Evolutionary conservation across 2,329 filamentous ascomycete genomes (phyloP).

Genomic region (Trichoderma lentiforme): DNA sequence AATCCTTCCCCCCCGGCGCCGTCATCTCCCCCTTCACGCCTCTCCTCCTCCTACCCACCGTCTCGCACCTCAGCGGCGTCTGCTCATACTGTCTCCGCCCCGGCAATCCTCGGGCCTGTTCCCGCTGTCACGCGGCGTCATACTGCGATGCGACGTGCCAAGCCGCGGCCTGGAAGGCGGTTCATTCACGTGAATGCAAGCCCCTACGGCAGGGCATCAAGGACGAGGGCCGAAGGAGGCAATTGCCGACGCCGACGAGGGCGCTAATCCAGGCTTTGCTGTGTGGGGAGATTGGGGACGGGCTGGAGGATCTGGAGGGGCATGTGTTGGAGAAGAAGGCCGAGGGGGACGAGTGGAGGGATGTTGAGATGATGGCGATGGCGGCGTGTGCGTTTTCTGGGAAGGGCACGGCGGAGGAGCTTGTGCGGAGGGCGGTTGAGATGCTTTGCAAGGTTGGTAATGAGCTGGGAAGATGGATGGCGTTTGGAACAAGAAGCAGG

Average conservation of each 20-base stretch:
- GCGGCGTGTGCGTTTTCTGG: conserved; percentile 42
- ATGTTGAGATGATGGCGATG: conserved; percentile 49
- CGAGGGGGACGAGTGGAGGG: conserved; percentile 38
- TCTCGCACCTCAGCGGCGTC: conserved; percentile 37
- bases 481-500: neutral
- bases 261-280: conserved; percentile 52
- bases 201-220: conserved; percentile 34
- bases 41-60: conserved; percentile 47
- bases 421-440: conserved; percentile 41
- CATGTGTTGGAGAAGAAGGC: conserved; percentile 42
- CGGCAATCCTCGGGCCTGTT: conserved; percentile 41
- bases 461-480: neutral
- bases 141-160: conserved; percentile 58
- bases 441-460: conserved; percentile 51
- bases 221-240: conserved; percentile 22
- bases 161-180: conserved; percentile 48
- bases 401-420: conserved; percentile 34
- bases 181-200: conserved; percentile 56
- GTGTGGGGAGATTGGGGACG: conserved; percentile 33
- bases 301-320: conserved; percentile 42
- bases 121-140: conserved; percentile 48
- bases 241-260: conserved; percentile 53
- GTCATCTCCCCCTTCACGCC: conserved; percentile 44
- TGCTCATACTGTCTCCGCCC: conserved; percentile 50
- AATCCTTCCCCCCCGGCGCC: conserved; percentile 42